Conservation (phyloP, 495 filamentous ascomycete species). For the Aspergillus sclerotiicarbonarius region DNA sequence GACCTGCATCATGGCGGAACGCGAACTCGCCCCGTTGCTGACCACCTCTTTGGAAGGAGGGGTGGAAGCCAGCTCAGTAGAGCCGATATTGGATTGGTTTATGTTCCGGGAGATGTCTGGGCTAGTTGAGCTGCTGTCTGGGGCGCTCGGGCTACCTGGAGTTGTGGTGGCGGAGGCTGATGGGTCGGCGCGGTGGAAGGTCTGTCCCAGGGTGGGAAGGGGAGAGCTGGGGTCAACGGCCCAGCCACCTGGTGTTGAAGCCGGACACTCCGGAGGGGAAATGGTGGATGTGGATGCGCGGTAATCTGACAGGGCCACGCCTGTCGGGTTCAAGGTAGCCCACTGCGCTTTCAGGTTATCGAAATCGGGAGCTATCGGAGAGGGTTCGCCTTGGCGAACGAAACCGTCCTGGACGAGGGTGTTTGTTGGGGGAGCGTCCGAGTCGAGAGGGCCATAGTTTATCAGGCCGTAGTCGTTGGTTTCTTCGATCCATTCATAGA, state of each 20-base stretch:
- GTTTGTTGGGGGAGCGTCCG: slow-evolving; percentile 32
- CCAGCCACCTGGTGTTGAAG: slow-evolving; percentile 68
- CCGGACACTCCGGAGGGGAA: slow-evolving; percentile 60
- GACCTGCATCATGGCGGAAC: neutral
- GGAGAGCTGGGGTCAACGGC: slow-evolving; percentile 63
- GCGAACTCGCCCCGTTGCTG: slow-evolving; percentile 4
- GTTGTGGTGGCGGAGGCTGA: neutral
- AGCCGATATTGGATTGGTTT: neutral
- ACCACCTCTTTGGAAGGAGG: slow-evolving; percentile 2
- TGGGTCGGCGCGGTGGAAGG: slow-evolving; percentile 18
- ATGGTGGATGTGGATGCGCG: slow-evolving; percentile 56
- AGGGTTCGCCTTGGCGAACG: slow-evolving; percentile 68
- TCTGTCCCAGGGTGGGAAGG: slow-evolving; percentile 64
- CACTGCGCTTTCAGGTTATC: slow-evolving; percentile 72
- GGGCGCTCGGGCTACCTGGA: neutral
- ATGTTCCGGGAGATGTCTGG: neutral
- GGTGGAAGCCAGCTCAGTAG: neutral
- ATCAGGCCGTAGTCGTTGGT: slow-evolving; percentile 82
- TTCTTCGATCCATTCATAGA: slow-evolving; percentile 92
- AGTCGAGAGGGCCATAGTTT: slow-evolving; percentile 59
- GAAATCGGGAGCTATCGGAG: slow-evolving; percentile 73
- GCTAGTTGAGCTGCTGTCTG: neutral
- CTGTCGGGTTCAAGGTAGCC: slow-evolving; percentile 67
- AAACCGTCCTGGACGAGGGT: slow-evolving; percentile 59
- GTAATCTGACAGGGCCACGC: slow-evolving; percentile 64